Conservation (phyloP, 768 basidiomycete genomes). For the Suillus hirtellus region DNA sequence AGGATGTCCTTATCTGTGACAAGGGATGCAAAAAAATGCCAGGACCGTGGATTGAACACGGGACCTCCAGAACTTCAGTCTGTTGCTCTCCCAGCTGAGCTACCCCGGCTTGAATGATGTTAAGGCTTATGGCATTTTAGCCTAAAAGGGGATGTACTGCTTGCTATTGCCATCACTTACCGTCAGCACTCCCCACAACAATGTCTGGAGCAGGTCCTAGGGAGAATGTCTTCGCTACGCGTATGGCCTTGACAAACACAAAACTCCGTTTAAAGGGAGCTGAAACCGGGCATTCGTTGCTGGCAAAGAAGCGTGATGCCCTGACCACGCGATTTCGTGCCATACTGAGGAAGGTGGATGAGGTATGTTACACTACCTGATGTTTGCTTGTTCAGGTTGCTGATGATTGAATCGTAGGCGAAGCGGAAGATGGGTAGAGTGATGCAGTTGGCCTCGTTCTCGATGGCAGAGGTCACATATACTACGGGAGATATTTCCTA, state of each 20-base stretch:
- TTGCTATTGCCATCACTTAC: not conserved
- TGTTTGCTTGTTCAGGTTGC: constrained; percentile 11
- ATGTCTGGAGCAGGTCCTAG: constrained; percentile 92
- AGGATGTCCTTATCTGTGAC: not conserved
- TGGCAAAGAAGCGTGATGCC: constrained; percentile 98
- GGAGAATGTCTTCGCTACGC: constrained; percentile 95
- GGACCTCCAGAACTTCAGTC: constrained; percentile 75
- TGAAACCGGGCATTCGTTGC: constrained; percentile 90
- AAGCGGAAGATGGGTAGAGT: constrained; percentile 99
- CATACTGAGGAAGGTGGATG: constrained; percentile 96
- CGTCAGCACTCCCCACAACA: constrained; percentile 17
- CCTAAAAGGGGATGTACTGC: not conserved
- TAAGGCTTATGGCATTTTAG: not conserved
- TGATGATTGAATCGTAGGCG: constrained; percentile 56
- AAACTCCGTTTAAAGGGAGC: constrained; percentile 88
- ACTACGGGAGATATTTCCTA: constrained; percentile 97
- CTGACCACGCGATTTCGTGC: constrained; percentile 91
- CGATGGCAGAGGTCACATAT: constrained; percentile 98
- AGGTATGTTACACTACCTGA: constrained; percentile 53
- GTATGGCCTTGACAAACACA: constrained; percentile 95
- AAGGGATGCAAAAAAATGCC: constrained; percentile 43
- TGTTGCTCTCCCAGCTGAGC: constrained; percentile 78
- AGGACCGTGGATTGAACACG: constrained; percentile 79
- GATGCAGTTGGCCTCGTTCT: constrained; percentile 98
- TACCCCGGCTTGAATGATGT: constrained; percentile 46